Percentiles rank a stretch among this genome's conserved stretches.
These are phyloP conservation scores for Neurospora sublineolata DNA, from an alignment of 495 filamentous ascomycete genomes.

Conservation along the genomic window DNA sequence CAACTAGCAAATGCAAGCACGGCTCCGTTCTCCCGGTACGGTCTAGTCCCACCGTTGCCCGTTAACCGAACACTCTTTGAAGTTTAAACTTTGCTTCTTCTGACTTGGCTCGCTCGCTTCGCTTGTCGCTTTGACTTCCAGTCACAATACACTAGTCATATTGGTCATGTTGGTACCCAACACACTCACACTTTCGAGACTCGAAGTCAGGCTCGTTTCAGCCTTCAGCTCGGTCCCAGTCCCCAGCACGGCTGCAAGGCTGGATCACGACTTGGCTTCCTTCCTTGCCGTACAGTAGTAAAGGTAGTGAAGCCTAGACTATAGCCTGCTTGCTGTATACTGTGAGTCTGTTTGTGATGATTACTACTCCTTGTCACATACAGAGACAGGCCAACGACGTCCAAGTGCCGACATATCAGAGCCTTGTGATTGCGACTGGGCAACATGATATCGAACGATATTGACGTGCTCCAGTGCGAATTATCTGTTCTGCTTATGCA, in stretches of 20 bases:
- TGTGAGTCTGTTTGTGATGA: background rate
- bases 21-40: background rate
- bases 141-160: background rate
- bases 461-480: background rate
- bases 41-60: background rate
- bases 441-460: background rate
- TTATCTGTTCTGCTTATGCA: background rate
- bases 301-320: background rate
- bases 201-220: slow-evolving; percentile 3
- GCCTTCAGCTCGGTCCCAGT: slow-evolving; percentile 21
- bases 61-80: background rate
- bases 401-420: background rate
- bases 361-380: background rate
- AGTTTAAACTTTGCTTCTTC: background rate
- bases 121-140: background rate
- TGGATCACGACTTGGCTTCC: background rate
- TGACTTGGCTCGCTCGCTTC: background rate
- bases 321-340: background rate
- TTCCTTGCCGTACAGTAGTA: background rate
- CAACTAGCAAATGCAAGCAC: background rate
- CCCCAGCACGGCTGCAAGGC: slow-evolving; percentile 11
- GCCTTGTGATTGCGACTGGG: background rate
- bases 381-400: background rate
- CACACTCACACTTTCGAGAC: background rate
- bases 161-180: background rate